Evolutionary conservation across 2,329 filamentous ascomycete genomes (phyloP).

Genomic region (Penicillium sp.): DNA sequence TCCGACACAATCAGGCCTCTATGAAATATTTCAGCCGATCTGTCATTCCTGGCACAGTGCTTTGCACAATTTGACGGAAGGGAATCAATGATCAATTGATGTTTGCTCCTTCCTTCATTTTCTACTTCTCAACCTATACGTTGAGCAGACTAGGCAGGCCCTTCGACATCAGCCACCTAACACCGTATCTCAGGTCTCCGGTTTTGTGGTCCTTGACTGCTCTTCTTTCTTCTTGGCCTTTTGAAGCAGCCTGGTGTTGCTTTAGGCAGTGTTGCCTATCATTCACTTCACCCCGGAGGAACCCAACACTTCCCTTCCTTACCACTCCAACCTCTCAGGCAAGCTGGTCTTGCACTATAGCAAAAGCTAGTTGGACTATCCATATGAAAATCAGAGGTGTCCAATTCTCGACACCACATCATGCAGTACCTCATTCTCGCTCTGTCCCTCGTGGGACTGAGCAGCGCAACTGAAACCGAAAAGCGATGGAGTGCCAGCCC

Average conservation of each 20-base stretch:
- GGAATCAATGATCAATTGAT: neutral
- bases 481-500: slow-evolving; percentile 21
- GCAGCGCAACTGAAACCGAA: slow-evolving; percentile 25
- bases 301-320: slow-evolving; percentile 2
- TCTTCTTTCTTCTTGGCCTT: neutral
- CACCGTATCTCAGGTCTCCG: neutral
- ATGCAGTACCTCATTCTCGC: slow-evolving; percentile 24
- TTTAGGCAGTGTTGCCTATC: slow-evolving; percentile 1
- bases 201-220: neutral
- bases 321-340: slow-evolving; percentile 5
- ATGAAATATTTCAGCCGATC: slow-evolving; percentile 9
- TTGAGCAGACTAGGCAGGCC: slow-evolving; percentile 18
- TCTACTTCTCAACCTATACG: slow-evolving; percentile 5
- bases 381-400: neutral
- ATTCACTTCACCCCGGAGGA: neutral
- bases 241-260: slow-evolving; percentile 13
- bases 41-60: slow-evolving; percentile 12
- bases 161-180: slow-evolving; percentile 12
- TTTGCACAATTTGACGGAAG: slow-evolving; percentile 1
- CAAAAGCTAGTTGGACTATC: neutral
- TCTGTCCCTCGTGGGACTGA: slow-evolving; percentile 29
- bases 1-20: slow-evolving; percentile 12
- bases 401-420: neutral
- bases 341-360: slow-evolving; percentile 32
- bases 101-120: neutral